A percentile compares a stretch with the other conserved stretches of the same genome.
These are phyloP conservation scores for Xylaria bambusicola DNA, from an alignment of 495 filamentous ascomycete genomes.

Conservation along the genomic window DNA sequence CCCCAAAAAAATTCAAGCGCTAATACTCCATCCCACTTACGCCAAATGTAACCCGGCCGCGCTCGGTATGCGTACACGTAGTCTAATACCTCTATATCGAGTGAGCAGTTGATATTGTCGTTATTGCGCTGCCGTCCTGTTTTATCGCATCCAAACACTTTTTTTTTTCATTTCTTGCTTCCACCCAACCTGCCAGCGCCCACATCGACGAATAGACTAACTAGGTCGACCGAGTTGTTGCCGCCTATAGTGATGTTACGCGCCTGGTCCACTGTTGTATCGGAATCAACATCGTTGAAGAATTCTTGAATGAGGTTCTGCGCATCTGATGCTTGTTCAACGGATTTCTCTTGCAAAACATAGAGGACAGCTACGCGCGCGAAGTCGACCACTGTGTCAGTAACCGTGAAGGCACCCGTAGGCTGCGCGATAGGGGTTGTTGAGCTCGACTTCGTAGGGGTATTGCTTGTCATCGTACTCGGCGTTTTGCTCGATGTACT, in stretches of 20 bases:
- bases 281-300: slow-evolving; percentile 42
- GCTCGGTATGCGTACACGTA: background rate
- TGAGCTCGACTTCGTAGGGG: slow-evolving; percentile 25
- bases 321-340: slow-evolving; percentile 56
- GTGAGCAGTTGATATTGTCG: background rate
- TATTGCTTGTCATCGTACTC: slow-evolving; percentile 27
- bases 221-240: slow-evolving; percentile 48
- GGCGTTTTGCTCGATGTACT: slow-evolving; percentile 29
- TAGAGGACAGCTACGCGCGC: slow-evolving; percentile 64
- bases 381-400: slow-evolving; percentile 63
- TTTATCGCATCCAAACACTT: background rate
- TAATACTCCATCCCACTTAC: slow-evolving; percentile 5
- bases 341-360: slow-evolving; percentile 57
- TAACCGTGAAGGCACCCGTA: slow-evolving; percentile 38
- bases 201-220: slow-evolving; percentile 42
- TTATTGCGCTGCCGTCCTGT: background rate
- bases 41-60: slow-evolving; percentile 10
- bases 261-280: slow-evolving; percentile 33
- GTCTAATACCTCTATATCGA: slow-evolving; percentile 1
- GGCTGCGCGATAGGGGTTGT: slow-evolving; percentile 27
- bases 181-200: slow-evolving; percentile 34
- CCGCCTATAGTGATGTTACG: slow-evolving; percentile 46
- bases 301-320: slow-evolving; percentile 58
- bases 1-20: slow-evolving; percentile 3
- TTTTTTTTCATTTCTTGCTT: slow-evolving; percentile 1